Evolutionary conservation across 1,284 basidiomycete genomes (phyloP).

Genomic region (Heterobasidion irregulare): DNA sequence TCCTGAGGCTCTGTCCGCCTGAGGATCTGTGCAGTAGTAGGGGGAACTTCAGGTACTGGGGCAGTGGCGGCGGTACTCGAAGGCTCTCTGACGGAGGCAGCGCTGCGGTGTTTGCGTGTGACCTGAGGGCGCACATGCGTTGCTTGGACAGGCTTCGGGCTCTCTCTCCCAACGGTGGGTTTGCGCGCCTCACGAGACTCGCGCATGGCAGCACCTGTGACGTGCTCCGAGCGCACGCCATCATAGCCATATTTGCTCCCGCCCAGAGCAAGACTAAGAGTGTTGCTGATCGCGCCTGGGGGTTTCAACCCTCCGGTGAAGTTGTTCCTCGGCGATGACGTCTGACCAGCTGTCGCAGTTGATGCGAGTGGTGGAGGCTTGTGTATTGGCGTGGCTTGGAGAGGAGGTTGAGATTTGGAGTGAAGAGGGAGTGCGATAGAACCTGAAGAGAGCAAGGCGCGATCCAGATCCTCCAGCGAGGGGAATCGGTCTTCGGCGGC

Average conservation of each 20-base stretch:
- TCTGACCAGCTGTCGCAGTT: not conserved
- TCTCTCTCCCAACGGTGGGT: not conserved
- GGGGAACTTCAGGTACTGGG: not conserved
- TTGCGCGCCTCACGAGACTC: constrained; percentile 20
- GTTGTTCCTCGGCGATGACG: not conserved
- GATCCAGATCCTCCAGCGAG: constrained; percentile 70
- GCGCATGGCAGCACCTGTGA: constrained; percentile 47
- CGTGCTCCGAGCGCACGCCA: constrained; percentile 37
- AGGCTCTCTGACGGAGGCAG: constrained; percentile 22
- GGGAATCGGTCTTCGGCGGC: constrained; percentile 66
- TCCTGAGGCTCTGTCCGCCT: constrained; percentile 33
- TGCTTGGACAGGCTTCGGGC: constrained; percentile 1
- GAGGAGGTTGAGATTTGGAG: constrained; percentile 1
- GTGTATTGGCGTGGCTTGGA: not conserved
- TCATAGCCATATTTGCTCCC: constrained; percentile 9
- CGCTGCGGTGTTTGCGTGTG: constrained; percentile 34
- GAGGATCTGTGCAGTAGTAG: constrained; percentile 9
- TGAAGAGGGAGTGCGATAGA: constrained; percentile 3
- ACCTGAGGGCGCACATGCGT: constrained; percentile 23
- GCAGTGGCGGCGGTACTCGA: constrained; percentile 2
- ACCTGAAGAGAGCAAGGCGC: constrained; percentile 34
- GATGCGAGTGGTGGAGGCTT: not conserved
- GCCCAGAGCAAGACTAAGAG: not conserved
- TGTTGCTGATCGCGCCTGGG: constrained; percentile 1
- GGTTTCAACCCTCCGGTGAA: not conserved